Base-by-base conservation (phyloP, 805 yeast species). In the Starmerella apicola region DNA sequence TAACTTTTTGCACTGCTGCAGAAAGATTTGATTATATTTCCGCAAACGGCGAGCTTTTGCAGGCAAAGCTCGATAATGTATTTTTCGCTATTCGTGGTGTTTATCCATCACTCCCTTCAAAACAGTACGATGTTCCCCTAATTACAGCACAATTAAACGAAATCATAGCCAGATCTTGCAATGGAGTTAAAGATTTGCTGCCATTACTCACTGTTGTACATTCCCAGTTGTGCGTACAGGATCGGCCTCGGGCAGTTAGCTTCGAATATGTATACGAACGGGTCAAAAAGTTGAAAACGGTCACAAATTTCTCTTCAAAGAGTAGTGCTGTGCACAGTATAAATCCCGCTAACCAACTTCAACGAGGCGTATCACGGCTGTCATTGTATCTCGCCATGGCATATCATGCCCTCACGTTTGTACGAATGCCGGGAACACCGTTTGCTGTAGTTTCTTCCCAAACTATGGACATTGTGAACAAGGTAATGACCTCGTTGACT, bases 401-500 rank as follows among this genome's bases (percentile, higher is more conserved):
- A 13, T 45, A 42, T 32, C 43, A 38, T 21, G 19, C 39, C 7
- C 28, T 44, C 6, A n/a, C 18, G 5, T 46, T 46, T 19, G 46
- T 44, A 12, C 41, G 52, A 12, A 6, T 38, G 16, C 21, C 41
- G 9, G 18, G 44, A 13, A 34, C 46, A 4, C 46, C 48, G 15
- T 39, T 44, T 29, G 47, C 30, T 2, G 33, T 38, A 7, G 46
- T 40, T 4, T 12, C 44, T 6, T 23, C 40, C 4, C 7, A 15
- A 20, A 28, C 42, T 3, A n/a, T 36, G 23, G 46, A 33, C 17
- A 37, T 45, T 3, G 39, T 48, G 18, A 40, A 45, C 34, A 48
- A 48, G 26, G 48, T 48, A 18, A 48, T 46, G 50, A 13, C 32
- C 15, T 42, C 46, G 5, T 38, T 48, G 24, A 45, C 46, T 6